Evolutionary conservation across 495 filamentous ascomycete genomes (phyloP), one percentile per base, ranked within the genome.

Genomic region (Letharia lupina): DNA sequence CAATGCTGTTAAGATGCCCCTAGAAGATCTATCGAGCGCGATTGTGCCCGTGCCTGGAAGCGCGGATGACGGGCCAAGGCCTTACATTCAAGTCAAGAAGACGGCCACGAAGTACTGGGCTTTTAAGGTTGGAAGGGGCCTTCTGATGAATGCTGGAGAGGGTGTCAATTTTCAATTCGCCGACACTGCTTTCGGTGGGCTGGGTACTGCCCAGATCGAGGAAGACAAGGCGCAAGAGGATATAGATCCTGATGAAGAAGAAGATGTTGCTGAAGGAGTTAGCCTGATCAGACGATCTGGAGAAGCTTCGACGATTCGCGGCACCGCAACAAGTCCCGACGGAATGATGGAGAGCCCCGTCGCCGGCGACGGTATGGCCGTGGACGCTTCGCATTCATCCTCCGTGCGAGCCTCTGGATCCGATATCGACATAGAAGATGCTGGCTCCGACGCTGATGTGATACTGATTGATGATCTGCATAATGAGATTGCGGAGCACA

Each of bases 101-200:
- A 77, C 78, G 10, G 77, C 82, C 15, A 75, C 72, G 28, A 74
- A 78, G 20, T 88, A 86, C 69, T 90, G 88, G 88, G 80, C 78
- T 20, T 71, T 86, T 35, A 83, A 82, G 52, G 84, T 90, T 10
- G 86, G 80, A 7, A 77, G 88, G 54, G 82, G 85, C 1, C 65
- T 90, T 4, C 70, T 91, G 60, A 80, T 87, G 81, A 83, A 82
- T 62, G 82, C 82, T n/a, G 82, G 79, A 0, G 79, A 81, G 61
- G 79, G 77, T 9, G 75, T 89, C 57, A 80, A 84, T 47, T 88
- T 82, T 74, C 74, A 73, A 13, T 84, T 81, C 67, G 81, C 85
- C 60, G 85, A 89, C 70, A 77, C 77, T 18, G 86, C 86, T 4
- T 90, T 89, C 69, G 84, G 86, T 35, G 87, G 85, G 4, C 71